Evolutionary conservation across 2,329 filamentous ascomycete genomes (phyloP), one percentile per base, ranked within the genome.

Genomic region (Achaetomium macrosporum): DNA sequence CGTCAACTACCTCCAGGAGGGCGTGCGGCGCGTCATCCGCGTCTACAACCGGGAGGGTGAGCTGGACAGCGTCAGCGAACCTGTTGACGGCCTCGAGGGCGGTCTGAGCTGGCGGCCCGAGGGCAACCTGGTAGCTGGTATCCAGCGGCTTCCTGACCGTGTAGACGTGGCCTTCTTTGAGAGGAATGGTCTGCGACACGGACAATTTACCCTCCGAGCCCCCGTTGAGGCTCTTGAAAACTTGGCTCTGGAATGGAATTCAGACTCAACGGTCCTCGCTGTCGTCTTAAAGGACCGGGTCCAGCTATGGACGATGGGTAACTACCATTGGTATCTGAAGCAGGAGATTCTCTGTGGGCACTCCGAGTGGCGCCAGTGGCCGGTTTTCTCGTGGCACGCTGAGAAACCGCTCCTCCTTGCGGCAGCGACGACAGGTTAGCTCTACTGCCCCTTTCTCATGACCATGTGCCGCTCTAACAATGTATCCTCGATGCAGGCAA

Each of bases 321-420:
- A 99, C 68, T 99, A 99, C 62, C 89, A 97, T 66, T 99, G 93
- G 81, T 97, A 97, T 68, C 76, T 99, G 15, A 99, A 99, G 72
- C 90, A 96, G 67, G 90, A 96, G 66, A 76, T 96, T 7, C 70
- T 73, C 7, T 71, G 77, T 7, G 61, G 67, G 8, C 63, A 63
- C 3, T 62, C 15, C 12, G 31, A 12, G 35, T 13, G 35, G 10
- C 69, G 37, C 47, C 64, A 43, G 61, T 66, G 10, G 31, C 71
- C 47, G 47, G 62, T 41, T 62, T 67, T 82, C n/a, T 66, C 74
- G 1, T 99, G 93, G 93, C 90, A 99, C 67, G 82, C 89, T 1
- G 93, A 97, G 65, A 90, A 87, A 66, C 73, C 90, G 3, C 73
- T 96, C 33, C 80, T 82, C 13, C 76, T 93, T 45, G 76, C 81